phyloP scores from a whole-genome alignment of 306 rosid species.

The Castanospermum australe region DNA sequence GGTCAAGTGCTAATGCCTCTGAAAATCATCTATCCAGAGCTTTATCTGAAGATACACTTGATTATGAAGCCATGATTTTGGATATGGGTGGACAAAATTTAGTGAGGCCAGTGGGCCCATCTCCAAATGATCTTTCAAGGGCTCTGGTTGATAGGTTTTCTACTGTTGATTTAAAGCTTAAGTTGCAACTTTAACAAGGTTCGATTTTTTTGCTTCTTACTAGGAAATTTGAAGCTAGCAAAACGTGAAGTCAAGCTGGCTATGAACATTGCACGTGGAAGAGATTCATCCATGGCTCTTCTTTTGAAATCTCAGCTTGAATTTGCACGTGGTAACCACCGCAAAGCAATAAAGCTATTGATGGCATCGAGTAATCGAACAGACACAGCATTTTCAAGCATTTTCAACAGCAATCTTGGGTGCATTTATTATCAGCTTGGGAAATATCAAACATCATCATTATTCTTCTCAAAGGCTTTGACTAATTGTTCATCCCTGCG shows the following conservation, averaged over 20 bases:
- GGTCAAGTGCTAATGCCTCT: slow-evolving; percentile 55
- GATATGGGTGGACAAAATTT: slow-evolving; percentile 71
- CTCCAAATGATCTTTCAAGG: slow-evolving; percentile 68
- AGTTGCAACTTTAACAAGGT: slow-evolving; percentile 94
- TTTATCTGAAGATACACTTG: slow-evolving; percentile 78
- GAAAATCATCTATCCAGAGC: slow-evolving; percentile 69
- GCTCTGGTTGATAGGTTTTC: slow-evolving; percentile 66
- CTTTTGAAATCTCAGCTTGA: slow-evolving; percentile 95
- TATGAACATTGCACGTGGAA: slow-evolving; percentile 90
- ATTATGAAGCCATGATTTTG: slow-evolving; percentile 65
- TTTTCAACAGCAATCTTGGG: slow-evolving; percentile 91
- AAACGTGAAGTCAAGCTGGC: slow-evolving; percentile 95
- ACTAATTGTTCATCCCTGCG: slow-evolving; percentile 68
- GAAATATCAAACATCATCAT: slow-evolving; percentile 78
- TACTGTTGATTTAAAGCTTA: slow-evolving; percentile 81
- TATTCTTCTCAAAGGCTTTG: slow-evolving; percentile 89
- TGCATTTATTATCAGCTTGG: slow-evolving; percentile 97
- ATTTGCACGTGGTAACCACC: slow-evolving; percentile 95
- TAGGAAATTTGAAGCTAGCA: slow-evolving; percentile 89
- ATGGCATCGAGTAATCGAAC: slow-evolving; percentile 82
- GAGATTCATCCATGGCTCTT: slow-evolving; percentile 91
- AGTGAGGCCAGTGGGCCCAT: slow-evolving; percentile 59
- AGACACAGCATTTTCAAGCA: slow-evolving; percentile 68
- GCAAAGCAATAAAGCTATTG: slow-evolving; percentile 94
- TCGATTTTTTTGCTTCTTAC: slow-evolving; percentile 84